Evolutionary conservation across 495 filamentous ascomycete species (phyloP), one percentile per base, ranked within the genome.

Genomic region (Podospora pseudoanserina): DNA sequence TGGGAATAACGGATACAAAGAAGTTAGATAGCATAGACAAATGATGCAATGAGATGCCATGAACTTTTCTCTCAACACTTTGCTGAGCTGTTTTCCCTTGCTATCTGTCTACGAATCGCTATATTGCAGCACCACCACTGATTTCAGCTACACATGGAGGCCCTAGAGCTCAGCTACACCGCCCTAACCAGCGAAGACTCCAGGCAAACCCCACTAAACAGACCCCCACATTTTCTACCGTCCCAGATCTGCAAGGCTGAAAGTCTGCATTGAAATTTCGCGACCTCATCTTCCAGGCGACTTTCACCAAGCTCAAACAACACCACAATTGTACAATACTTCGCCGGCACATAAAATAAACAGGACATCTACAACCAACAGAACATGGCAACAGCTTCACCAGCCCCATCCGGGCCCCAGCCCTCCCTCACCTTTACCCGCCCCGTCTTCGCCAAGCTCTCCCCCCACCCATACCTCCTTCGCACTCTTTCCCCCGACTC

Each of bases 391-490:
- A 15, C 27, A 66, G 53, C 39, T 74, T 6, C 60, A 62, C 27
- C 30, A 63, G 27, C 30, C 4, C 56, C n/a, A n/a, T 27, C 56
- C n/a, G 19, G 19, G 19, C 9, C 56, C 59, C 59, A 61, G 27
- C 68, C 70, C 15, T 72, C 78, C 18, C 85, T 94, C 65, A 87
- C 89, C 59, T 89, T 97, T 66, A 88, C 95, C 0, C 89, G 90
- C 59, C 85, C 87, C 34, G 91, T 91, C 73, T 96, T 97, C 77
- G 93, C 93, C 67, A 93, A 93, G 68, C 88, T 99, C 77, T 89
- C 93, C 67, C 95, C 95, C 7, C 87, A 89, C 70, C 88, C 92
- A 39, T 98, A 90, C 83, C 93, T 98, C 63, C 90, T 93, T 75
- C 90, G 92, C 32, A 93, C 93, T 74, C 90, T 99, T 68, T 82